Percentiles rank a stretch among this genome's conserved stretches.
phyloP scores from a whole-genome alignment of 441 rosid species.

The Populus tomentosa region DNA sequence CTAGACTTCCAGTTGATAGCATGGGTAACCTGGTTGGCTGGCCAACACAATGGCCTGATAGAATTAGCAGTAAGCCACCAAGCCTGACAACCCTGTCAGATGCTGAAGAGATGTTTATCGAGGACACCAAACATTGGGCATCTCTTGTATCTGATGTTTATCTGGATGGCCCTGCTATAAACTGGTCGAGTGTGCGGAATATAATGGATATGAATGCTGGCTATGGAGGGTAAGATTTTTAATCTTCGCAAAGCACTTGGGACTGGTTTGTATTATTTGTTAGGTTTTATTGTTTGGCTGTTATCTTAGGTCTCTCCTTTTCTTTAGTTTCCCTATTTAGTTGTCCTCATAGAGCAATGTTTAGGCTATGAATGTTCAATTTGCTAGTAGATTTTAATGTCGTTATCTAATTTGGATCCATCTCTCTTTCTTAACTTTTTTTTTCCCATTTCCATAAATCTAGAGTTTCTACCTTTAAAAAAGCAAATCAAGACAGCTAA shows the following conservation, averaged over 20 bases:
- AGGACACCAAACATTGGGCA: constrained; percentile 77
- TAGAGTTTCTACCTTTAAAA: background rate
- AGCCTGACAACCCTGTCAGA: constrained; percentile 38
- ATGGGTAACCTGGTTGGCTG: constrained; percentile 36
- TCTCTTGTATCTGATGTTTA: constrained; percentile 64
- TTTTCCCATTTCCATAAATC: background rate
- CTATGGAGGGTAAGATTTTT: constrained; percentile 71
- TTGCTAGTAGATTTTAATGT: no score
- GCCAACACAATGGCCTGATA: constrained; percentile 74
- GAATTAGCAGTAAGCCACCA: constrained; percentile 57
- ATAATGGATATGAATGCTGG: constrained; percentile 97
- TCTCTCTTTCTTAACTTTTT: background rate
- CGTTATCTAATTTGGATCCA: background rate
- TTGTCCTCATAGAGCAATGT: no score
- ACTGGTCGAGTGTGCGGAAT: constrained; percentile 65
- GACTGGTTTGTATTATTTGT: background rate
- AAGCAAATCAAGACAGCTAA: background rate
- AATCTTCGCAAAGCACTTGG: background rate
- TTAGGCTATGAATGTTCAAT: no score
- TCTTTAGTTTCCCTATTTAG: background rate
- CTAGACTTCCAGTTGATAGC: constrained; percentile 54
- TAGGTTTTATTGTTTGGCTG: background rate
- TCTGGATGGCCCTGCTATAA: constrained; percentile 48
- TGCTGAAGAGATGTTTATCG: constrained; percentile 31
- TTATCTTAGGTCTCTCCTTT: background rate